Base-by-base conservation (phyloP, 1,284 basidiomycete genomes). In the Xerocomus cyaneibrunnescens region DNA sequence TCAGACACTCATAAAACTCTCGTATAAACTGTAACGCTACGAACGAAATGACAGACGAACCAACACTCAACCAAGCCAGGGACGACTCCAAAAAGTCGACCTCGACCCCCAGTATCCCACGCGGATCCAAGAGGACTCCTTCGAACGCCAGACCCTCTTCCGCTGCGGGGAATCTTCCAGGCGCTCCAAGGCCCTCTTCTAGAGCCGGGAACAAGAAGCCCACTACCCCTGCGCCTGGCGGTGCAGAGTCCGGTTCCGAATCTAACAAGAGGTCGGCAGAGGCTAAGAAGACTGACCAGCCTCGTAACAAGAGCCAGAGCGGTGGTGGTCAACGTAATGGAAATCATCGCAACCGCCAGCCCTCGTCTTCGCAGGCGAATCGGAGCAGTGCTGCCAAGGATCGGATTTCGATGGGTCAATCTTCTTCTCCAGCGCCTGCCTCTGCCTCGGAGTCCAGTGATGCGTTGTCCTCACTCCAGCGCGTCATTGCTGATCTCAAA, bases 11-110 rank as follows among this genome's bases (percentile, higher is more conserved):
- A 56, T 56, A 80, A 84, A 83, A 81, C 73, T 78, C 61, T 57
- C 43, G 54, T 67, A 75, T 74, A 74, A 76, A 66, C 59, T 74
- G 71, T 70, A 69, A 74, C 78, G 69, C 83, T 78, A 89, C 83
- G 85, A 87, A 81, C 83, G 81, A 84, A 73, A 90, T 91, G 87
- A 87, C 85, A 70, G 87, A 90, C 79, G 84, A 90, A 78, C 74
- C 76, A 64, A 77, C 77, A 69, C 78, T 78, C 69, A 69, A 74
- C 59, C 80, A 78, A 66, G 73, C 72, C 56, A 85, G 77, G 72
- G 84, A 87, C 63, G 84, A 86, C 69, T 8, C 62, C 42, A 87
- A 80, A 78, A 87, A 81, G 72, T 70, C 77, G 51, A 55, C 55
- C 38, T 39, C 74, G 54, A 53, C 67, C 56, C 65, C 72, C 62